Percentiles rank a stretch among this genome's conserved stretches.
phyloP scores from a whole-genome alignment of 441 rosid genomes.

The Populus hybrid region DNA sequence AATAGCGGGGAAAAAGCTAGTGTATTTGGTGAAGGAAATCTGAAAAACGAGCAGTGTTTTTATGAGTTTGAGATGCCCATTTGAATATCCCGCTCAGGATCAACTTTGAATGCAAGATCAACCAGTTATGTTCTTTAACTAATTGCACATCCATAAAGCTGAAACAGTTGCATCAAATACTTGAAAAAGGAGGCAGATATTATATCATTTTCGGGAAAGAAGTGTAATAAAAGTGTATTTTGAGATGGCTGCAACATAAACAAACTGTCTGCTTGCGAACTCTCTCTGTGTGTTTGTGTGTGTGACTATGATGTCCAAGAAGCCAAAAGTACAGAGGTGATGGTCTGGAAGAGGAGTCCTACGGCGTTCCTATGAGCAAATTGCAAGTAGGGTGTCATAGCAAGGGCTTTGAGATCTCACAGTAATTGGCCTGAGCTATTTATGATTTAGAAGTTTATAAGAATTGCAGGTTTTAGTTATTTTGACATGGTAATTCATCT shows the following conservation, averaged over 20 bases:
- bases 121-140: too few species aligned
- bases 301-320: neutral
- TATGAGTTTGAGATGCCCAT: too few species aligned
- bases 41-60: neutral
- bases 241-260: neutral
- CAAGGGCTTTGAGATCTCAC: neutral
- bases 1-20: too few species aligned
- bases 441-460: neutral
- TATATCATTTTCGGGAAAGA: neutral
- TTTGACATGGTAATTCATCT: neutral
- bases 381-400: neutral
- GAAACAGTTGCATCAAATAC: too few species aligned
- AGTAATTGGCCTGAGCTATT: neutral
- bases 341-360: neutral
- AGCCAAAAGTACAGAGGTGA: neutral
- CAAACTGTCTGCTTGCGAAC: neutral
- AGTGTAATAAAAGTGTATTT: neutral
- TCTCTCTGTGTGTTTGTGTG: neutral
- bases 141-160: too few species aligned
- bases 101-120: too few species aligned
- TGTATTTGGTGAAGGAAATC: neutral
- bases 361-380: neutral
- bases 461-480: neutral
- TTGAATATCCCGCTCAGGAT: neutral
- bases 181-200: too few species aligned